Conservation (phyloP, 768 basidiomycete species). For the Mycena rebaudengoi region DNA sequence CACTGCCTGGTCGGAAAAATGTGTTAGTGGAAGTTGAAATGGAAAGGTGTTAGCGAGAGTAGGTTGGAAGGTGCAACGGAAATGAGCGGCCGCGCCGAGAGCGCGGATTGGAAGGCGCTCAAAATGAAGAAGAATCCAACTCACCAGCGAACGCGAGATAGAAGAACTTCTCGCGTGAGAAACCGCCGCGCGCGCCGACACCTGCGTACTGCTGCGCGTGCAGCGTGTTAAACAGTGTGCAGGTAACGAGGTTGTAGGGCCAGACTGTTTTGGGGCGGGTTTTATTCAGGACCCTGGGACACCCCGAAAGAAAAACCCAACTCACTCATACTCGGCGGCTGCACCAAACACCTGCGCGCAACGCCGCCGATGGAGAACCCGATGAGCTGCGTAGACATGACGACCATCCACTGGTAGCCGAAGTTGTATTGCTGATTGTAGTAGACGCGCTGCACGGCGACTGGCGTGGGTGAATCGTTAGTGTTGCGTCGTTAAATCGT, state of each 20-base stretch:
- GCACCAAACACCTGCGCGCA: conserved; percentile 75
- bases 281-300: too few species aligned
- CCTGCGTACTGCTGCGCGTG: conserved; percentile 76
- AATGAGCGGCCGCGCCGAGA: too few species aligned
- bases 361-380: conserved; percentile 83
- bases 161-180: conserved; percentile 78
- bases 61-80: too few species aligned
- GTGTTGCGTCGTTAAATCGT: too few species aligned
- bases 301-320: too few species aligned
- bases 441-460: conserved; percentile 70
- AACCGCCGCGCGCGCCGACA: conserved; percentile 63
- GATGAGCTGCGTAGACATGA: conserved; percentile 73
- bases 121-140: too few species aligned
- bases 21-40: too few species aligned
- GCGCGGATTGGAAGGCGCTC: too few species aligned
- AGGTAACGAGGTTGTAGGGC: conserved; percentile 73
- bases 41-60: too few species aligned
- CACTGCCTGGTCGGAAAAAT: too few species aligned
- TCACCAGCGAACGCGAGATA: conserved; percentile 62
- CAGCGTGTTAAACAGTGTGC: conserved; percentile 79
- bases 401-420: conserved; percentile 74
- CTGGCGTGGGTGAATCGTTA: too few species aligned
- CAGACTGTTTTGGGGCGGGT: too few species aligned
- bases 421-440: conserved; percentile 71
- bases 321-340: conserved; percentile 60